Percentiles rank a stretch among this genome's conserved stretches.
Evolutionary conservation across 2,329 filamentous ascomycete species (phyloP).

Genomic region (Pleurostoma richardsiae): DNA sequence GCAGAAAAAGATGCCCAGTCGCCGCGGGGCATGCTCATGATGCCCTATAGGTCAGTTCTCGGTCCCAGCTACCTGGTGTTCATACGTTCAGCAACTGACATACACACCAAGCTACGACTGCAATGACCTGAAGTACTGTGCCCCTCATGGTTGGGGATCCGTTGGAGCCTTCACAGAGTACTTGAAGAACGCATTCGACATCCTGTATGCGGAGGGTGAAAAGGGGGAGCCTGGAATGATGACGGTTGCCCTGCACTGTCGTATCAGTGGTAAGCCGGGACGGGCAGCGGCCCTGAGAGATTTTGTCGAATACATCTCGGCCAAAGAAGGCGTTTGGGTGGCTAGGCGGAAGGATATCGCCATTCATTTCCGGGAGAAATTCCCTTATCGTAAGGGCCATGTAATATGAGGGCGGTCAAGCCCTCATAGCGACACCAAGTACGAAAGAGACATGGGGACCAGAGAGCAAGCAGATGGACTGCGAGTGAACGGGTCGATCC

Average conservation of each 20-base stretch:
- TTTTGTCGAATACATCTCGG: conserved; percentile 45
- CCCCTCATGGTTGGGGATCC: conserved; percentile 32
- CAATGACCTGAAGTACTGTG: conserved; percentile 16
- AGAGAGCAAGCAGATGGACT: no score
- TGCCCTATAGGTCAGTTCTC: conserved; percentile 9
- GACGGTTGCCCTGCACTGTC: conserved; percentile 48
- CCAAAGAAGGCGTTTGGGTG: conserved; percentile 48
- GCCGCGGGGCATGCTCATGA: conserved; percentile 11
- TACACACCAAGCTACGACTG: conserved; percentile 6
- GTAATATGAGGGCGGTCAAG: not conserved
- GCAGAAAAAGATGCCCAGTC: conserved; percentile 4
- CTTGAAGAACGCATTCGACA: conserved; percentile 45
- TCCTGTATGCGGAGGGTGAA: conserved; percentile 44
- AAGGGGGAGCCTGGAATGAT: conserved; percentile 50
- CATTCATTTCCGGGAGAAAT: conserved; percentile 38
- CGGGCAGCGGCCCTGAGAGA: conserved; percentile 42
- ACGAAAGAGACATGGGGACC: no score
- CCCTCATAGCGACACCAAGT: no score
- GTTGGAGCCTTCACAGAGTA: conserved; percentile 38
- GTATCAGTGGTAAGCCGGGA: conserved; percentile 46
- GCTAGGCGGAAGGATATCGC: conserved; percentile 47
- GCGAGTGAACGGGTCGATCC: no score
- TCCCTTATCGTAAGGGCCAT: conserved; percentile 22
- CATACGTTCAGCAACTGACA: not conserved
- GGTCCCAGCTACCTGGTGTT: not conserved